phyloP scores from a whole-genome alignment of 192 early-diverging fungal genomes.

The Allomyces macrogynus region DNA sequence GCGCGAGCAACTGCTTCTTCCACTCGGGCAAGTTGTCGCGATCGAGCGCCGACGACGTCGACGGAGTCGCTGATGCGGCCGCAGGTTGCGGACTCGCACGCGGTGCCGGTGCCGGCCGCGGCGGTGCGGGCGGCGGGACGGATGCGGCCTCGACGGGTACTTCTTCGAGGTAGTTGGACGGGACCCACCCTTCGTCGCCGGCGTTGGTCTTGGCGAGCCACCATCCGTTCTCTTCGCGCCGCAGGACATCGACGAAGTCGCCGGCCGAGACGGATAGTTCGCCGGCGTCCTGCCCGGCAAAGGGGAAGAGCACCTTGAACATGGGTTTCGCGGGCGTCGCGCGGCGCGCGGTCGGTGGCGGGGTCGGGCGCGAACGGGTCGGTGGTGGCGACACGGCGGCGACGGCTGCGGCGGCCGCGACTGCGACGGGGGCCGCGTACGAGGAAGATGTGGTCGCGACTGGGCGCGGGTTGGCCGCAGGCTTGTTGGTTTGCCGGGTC shows the following conservation, averaged over 20 bases:
- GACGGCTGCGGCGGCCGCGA: conserved; percentile 1
- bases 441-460: too few species aligned
- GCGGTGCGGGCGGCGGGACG: conserved; percentile 16
- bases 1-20: background rate
- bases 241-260: conserved; percentile 43
- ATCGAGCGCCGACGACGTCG: too few species aligned
- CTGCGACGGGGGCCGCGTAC: background rate
- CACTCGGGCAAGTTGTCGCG: background rate
- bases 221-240: conserved; percentile 40
- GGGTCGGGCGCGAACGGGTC: conserved; percentile 9
- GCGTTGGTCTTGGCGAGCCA: conserved; percentile 31
- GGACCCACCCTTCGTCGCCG: conserved; percentile 49
- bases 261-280: conserved; percentile 44
- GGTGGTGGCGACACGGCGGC: conserved; percentile 7
- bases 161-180: conserved; percentile 57
- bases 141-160: conserved; percentile 15
- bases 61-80: background rate
- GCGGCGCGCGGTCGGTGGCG: conserved; percentile 27
- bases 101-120: conserved; percentile 18
- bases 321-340: conserved; percentile 20
- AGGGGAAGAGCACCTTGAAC: conserved; percentile 49
- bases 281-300: conserved; percentile 33
- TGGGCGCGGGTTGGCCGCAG: background rate
- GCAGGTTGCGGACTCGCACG: conserved; percentile 14
- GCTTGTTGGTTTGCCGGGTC: background rate